Conservation (phyloP, 2,329 filamentous ascomycete genomes). For the Dothistroma pini region DNA sequence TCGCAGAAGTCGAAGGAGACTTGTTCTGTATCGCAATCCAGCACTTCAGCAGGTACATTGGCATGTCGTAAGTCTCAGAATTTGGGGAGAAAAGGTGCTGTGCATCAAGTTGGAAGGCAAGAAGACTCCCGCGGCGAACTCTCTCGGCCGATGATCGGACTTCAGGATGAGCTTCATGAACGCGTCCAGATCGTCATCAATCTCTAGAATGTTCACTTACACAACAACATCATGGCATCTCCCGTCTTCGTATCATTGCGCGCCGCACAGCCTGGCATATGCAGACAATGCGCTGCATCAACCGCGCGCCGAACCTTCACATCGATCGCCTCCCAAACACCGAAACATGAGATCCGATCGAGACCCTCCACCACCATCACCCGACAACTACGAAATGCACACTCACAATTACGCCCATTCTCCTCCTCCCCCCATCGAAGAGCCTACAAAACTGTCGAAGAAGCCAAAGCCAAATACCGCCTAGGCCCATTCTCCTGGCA, state of each 20-base stretch:
- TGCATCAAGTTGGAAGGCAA: background rate
- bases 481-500: conserved; percentile 83
- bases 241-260: conserved; percentile 16
- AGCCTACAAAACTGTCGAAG: conserved; percentile 42
- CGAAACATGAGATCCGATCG: conserved; percentile 28
- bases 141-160: background rate
- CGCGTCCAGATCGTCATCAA: background rate
- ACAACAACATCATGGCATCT: conserved; percentile 16
- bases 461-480: conserved; percentile 44
- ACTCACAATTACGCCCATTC: conserved; percentile 23
- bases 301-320: conserved; percentile 20
- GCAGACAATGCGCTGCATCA: conserved; percentile 26
- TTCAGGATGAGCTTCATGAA: background rate
- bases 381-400: background rate
- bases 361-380: conserved; percentile 16
- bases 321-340: conserved; percentile 10
- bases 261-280: conserved; percentile 20
- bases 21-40: too few species aligned
- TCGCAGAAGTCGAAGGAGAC: too few species aligned
- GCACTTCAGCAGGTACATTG: too few species aligned
- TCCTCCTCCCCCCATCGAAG: conserved; percentile 19
- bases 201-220: background rate
- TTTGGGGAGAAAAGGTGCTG: background rate
- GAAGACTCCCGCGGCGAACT: background rate
- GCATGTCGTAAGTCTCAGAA: too few species aligned